These are phyloP conservation scores for Panellus pusillus DNA, from an alignment of 768 basidiomycete species.

Conservation along the genomic window DNA sequence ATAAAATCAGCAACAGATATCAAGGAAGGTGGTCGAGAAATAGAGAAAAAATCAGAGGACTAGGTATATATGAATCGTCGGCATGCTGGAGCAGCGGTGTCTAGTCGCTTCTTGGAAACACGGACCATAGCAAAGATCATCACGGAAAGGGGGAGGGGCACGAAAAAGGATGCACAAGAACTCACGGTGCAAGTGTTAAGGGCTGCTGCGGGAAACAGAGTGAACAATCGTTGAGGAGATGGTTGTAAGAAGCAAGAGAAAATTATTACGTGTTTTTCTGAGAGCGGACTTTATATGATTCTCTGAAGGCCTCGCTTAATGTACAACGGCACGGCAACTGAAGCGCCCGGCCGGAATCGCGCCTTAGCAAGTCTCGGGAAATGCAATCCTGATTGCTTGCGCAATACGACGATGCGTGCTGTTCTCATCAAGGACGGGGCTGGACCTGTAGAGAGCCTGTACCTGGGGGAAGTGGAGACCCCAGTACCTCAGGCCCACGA, in stretches of 20 bases:
- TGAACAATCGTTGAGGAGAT: background rate
- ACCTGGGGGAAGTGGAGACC: slow-evolving; percentile 68
- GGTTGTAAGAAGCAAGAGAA: background rate
- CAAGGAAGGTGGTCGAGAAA: background rate
- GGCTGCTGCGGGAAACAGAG: no score
- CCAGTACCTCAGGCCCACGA: slow-evolving; percentile 59
- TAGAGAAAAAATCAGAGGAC: slow-evolving; percentile 60
- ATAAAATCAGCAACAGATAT: background rate
- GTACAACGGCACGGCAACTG: no score
- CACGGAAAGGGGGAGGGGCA: slow-evolving; percentile 29
- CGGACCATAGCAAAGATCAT: slow-evolving; percentile 91
- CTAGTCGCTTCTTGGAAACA: slow-evolving; percentile 96
- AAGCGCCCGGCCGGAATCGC: no score
- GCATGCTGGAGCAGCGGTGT: slow-evolving; percentile 81
- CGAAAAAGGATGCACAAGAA: background rate
- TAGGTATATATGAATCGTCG: slow-evolving; percentile 63
- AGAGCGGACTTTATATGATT: no score
- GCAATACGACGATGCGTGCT: slow-evolving; percentile 59
- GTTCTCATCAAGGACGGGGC: slow-evolving; percentile 74
- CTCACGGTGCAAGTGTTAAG: slow-evolving; percentile 4
- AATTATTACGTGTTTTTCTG: background rate
- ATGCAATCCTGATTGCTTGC: background rate
- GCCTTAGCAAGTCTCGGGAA: no score
- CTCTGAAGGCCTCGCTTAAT: no score
- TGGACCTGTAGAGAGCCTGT: slow-evolving; percentile 76